Evolutionary conservation across 2,329 filamentous ascomycete species (phyloP), one percentile per base, ranked within the genome.

Genomic region (Beauveria pseudobassiana): DNA sequence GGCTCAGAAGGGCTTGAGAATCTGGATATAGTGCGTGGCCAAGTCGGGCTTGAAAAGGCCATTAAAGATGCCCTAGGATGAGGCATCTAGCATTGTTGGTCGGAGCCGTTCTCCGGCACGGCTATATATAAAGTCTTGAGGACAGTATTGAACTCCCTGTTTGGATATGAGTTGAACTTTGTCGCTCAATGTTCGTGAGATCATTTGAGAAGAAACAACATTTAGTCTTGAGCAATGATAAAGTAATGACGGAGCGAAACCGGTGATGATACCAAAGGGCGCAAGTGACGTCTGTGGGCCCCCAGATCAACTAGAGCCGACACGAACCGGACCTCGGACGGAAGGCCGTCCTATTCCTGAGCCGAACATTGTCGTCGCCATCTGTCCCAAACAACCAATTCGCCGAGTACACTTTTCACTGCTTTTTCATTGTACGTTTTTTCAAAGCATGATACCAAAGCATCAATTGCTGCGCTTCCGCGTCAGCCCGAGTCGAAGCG

Each of bases 1-100:
- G 65, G 68, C 40, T 53, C 58, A 12, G 48, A 61, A 0, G 63
- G 64, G 1, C 48, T 45, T 3, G 62, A 59, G 8, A 61, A 62
- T 3, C 45, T 65, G 10, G 62, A 66, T 2, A 57, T 72, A 51
- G 63, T 72, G 18, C 28, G 59, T 14, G 69, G 71, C 0, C 59
- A 62, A 57, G 69, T 66, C 7, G 60, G 40, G 49, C 42, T 72
- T 22, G 50, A 46, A 7, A 65, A 67, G 20, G 64, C 65, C 0
- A 59, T 72, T 3, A 26, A 49, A 20, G 57, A 30, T 1, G 65
- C 64, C 18, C 34, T 65, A 6, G 49, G 43, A 26, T 26, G 42
- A 12, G 28, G 20, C n/a, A 22, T 5, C n/a, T 40, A 48, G 16
- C 28, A 6, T 8, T 34, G 24, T 30, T 5, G 49, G 16, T 8